These are phyloP conservation scores for Physocladia obscura DNA, from an alignment of 192 early-diverging fungal genomes.

Conservation along the genomic window DNA sequence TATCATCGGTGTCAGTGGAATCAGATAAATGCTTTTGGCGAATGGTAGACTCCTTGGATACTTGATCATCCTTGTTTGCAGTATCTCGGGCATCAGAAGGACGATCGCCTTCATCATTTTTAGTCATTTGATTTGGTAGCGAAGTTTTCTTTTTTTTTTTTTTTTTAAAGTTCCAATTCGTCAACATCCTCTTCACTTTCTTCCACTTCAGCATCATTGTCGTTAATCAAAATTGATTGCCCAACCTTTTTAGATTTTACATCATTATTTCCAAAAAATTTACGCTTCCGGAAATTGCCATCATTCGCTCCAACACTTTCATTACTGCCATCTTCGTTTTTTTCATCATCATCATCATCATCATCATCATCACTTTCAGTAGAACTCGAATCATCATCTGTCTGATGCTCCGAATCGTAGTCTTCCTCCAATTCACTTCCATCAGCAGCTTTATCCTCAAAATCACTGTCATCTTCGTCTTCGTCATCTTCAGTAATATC, in stretches of 20 bases:
- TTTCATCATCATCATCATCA: slow-evolving; percentile 4
- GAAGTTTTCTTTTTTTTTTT: background rate
- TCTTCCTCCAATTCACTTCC: slow-evolving; percentile 17
- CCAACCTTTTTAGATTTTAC: background rate
- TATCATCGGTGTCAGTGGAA: too few relatives aligned
- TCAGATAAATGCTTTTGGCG: too few relatives aligned
- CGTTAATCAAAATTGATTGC: background rate
- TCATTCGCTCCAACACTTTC: background rate
- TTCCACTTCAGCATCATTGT: background rate
- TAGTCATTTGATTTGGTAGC: too few relatives aligned
- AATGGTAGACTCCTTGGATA: too few relatives aligned
- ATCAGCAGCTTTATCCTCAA: background rate
- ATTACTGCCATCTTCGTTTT: background rate
- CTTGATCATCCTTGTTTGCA: too few relatives aligned
- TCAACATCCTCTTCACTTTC: slow-evolving; percentile 14
- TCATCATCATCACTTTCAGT: background rate
- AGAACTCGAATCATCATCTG: background rate
- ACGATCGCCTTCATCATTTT: too few relatives aligned
- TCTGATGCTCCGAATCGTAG: slow-evolving; percentile 23
- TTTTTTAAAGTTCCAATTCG: slow-evolving; percentile 6
- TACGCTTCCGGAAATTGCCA: slow-evolving; percentile 11
- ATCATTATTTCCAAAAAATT: background rate
- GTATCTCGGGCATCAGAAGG: too few relatives aligned
- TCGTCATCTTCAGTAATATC: background rate
- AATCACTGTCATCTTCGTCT: background rate